phyloP scores from a whole-genome alignment of 805 yeast genomes.

The Zygosaccharomyces gambellarensis region DNA sequence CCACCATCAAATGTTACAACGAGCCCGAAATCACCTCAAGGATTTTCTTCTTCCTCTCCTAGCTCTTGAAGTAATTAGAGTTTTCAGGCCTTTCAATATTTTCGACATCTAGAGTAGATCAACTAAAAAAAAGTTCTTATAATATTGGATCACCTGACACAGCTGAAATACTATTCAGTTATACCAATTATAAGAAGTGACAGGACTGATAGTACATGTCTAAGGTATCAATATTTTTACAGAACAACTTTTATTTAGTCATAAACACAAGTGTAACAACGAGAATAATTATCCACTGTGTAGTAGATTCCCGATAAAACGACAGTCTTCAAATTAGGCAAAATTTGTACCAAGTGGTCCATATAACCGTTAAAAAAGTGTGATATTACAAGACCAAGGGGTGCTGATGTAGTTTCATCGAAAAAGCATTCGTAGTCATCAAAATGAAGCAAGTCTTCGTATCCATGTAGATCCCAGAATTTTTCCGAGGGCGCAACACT shows the following conservation, averaged over 20 bases:
- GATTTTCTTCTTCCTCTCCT: neutral
- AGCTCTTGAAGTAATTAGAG: neutral
- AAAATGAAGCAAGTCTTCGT: slow-evolving; percentile 39
- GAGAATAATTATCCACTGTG: slow-evolving; percentile 17
- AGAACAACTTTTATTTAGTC: slow-evolving; percentile 12
- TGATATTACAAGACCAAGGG: slow-evolving; percentile 39
- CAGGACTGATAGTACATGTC: neutral
- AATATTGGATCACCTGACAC: neutral
- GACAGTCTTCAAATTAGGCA: slow-evolving; percentile 36
- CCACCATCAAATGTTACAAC: slow-evolving; percentile 1
- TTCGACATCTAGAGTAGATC: neutral
- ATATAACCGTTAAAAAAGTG: slow-evolving; percentile 47
- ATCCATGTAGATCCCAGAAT: slow-evolving; percentile 49
- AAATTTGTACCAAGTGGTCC: slow-evolving; percentile 28
- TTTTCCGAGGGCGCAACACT: slow-evolving; percentile 33
- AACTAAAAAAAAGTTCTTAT: neutral
- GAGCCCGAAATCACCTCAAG: neutral
- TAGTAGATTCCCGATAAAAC: slow-evolving; percentile 43
- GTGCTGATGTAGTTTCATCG: slow-evolving; percentile 41
- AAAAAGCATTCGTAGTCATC: slow-evolving; percentile 39
- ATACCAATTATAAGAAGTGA: neutral
- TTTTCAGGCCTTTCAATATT: neutral
- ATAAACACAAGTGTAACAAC: slow-evolving; percentile 23
- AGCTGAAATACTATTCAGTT: neutral
- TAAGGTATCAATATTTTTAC: neutral